phyloP scores from a whole-genome alignment of 805 yeast genomes.

The Maudiozyma serrabonitensis region DNA sequence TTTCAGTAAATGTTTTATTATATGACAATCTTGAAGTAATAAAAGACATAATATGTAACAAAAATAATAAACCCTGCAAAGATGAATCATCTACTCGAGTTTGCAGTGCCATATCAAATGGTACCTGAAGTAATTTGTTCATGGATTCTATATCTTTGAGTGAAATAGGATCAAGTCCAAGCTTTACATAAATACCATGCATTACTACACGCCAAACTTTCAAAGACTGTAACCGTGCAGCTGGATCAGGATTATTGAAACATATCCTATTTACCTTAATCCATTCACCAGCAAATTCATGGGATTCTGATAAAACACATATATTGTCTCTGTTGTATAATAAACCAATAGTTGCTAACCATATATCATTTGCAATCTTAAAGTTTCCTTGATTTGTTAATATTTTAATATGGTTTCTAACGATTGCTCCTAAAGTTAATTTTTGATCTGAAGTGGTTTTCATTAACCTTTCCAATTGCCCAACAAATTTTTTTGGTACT shows the following conservation, averaged over 20 bases:
- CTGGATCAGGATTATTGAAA: conserved; percentile 7
- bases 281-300: conserved; percentile 11
- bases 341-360: conserved; percentile 23
- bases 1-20: too few species aligned
- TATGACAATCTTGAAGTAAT: too few species aligned
- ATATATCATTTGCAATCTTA: conserved; percentile 23
- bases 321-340: conserved; percentile 11
- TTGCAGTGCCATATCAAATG: conserved; percentile 8
- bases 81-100: too few species aligned
- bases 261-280: conserved; percentile 12
- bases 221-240: conserved; percentile 12
- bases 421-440: conserved; percentile 12
- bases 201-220: conserved; percentile 24
- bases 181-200: conserved; percentile 11
- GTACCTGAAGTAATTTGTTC: conserved; percentile 8
- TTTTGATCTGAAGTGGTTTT: not conserved
- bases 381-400: conserved; percentile 11
- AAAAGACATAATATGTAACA: too few species aligned
- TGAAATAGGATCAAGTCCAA: not conserved
- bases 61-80: too few species aligned
- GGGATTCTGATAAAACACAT: too few species aligned
- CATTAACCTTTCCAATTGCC: not conserved
- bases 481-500: conserved; percentile 8
- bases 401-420: conserved; percentile 12
- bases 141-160: not conserved